Base-by-base conservation (phyloP, 352 stramenopile genomes). In the Globisporangium abappressorium region DNA sequence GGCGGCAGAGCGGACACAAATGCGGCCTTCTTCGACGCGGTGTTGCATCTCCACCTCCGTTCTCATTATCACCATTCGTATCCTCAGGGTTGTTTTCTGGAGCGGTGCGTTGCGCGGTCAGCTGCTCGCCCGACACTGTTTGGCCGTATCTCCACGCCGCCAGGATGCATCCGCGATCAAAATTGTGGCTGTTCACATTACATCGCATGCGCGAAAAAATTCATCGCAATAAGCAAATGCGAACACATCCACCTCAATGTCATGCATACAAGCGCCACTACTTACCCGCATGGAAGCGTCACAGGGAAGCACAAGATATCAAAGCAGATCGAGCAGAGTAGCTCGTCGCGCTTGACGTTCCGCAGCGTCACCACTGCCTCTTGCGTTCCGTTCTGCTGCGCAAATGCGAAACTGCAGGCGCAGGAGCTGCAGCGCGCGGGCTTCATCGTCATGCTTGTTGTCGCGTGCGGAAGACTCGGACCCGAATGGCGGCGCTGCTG, bases 251-350 rank as follows among this genome's bases (percentile, higher is more conserved):
- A 22, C 1, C 43, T 7, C n/a, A 46, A 53, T 9, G 59, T 33
- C 57, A 24, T 38, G 24, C 6, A 41, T 24, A 60, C 33, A 46
- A 28, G 12, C 18, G 43, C 18, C 18, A 22, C 1, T 55, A 70
- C 69, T 54, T 66, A 90, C 85, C 85, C 85, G 74, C 85, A 93
- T 11, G 81, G 74, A 22, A 93, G 70, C 41, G 85, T 92, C 38
- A 91, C 82, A 11, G 85, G 85, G 60, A 90, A 93, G 68, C 79
- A 77, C 20, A 93, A 68, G 30, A 91, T 77, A 61, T 93, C 85
- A 64, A 91, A 90, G 81, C 85, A 93, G 57, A 93, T 93, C 22
- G 84, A 80, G 64, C 85, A 93, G 15, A 79, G 71, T 57, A 93
- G 66, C 47, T 88, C 75, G 20, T 90, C 80, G 11, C 71, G 71